phyloP scores from a whole-genome alignment of 345 rosid genomes.

The Combretum micranthum region DNA sequence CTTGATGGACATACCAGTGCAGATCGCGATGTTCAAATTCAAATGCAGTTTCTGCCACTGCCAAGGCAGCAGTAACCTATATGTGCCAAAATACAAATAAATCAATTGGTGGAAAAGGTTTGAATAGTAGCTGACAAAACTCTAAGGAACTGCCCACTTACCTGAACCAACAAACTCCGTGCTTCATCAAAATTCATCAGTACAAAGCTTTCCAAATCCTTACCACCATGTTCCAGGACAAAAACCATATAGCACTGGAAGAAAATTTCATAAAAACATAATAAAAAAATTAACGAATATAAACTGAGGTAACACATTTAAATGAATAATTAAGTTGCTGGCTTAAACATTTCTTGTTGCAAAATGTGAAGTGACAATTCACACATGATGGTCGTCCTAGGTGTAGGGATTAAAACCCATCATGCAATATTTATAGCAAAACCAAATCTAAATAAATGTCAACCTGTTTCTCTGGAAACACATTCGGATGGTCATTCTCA shows the following conservation, averaged over 20 bases:
- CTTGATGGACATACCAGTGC: slow-evolving; percentile 54
- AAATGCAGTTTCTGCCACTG: slow-evolving; percentile 90
- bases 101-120: slow-evolving; percentile 1
- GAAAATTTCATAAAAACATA: slow-evolving; percentile 5
- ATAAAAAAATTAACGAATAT: neutral
- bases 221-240: slow-evolving; percentile 91
- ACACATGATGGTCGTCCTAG: too few species aligned
- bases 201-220: slow-evolving; percentile 92
- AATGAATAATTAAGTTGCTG: neutral
- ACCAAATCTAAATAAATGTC: slow-evolving; percentile 9
- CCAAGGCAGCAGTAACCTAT: slow-evolving; percentile 85
- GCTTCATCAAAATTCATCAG: slow-evolving; percentile 78
- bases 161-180: slow-evolving; percentile 77
- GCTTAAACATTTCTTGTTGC: neutral
- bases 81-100: slow-evolving; percentile 9
- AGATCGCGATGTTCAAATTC: slow-evolving; percentile 93
- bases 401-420: neutral
- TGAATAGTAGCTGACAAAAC: neutral
- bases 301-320: neutral
- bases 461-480: slow-evolving; percentile 77
- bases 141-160: slow-evolving; percentile 13
- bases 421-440: neutral
- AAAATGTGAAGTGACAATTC: too few species aligned
- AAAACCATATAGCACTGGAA: slow-evolving; percentile 76
- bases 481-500: slow-evolving; percentile 87